These are phyloP conservation scores for Curvularia sp. DNA, from an alignment of 2,329 filamentous ascomycete species.

Conservation along the genomic window DNA sequence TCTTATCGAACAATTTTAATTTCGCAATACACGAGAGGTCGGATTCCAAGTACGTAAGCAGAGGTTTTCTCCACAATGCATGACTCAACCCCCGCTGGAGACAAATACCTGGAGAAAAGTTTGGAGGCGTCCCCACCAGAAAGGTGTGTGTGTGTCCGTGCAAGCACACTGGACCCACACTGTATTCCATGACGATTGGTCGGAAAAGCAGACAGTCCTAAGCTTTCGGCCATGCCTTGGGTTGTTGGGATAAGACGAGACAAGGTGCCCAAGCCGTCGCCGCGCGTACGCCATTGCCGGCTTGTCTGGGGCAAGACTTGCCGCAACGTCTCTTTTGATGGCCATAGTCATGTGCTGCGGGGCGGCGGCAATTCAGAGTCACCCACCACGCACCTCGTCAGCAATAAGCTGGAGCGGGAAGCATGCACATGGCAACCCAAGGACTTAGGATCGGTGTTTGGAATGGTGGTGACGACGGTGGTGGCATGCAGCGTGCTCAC, in stretches of 20 bases:
- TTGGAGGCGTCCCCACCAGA: slow-evolving; percentile 11
- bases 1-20: neutral
- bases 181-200: slow-evolving; percentile 3
- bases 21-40: neutral
- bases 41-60: slow-evolving; percentile 9
- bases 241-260: slow-evolving; percentile 16
- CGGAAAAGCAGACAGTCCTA: slow-evolving; percentile 1
- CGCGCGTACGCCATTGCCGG: slow-evolving; percentile 12
- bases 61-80: neutral
- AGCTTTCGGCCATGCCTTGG: slow-evolving; percentile 14
- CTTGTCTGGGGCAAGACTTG: slow-evolving; percentile 8
- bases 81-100: slow-evolving; percentile 8
- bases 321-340: slow-evolving; percentile 3
- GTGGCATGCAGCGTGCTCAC: slow-evolving; percentile 2
- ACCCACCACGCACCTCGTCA: neutral
- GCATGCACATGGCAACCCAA: slow-evolving; percentile 5
- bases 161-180: slow-evolving; percentile 2
- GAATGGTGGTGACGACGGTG: neutral
- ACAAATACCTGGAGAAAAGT: slow-evolving; percentile 13
- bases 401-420: neutral
- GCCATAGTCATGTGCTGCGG: neutral
- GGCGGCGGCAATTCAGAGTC: no score
- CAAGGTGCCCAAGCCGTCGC: slow-evolving; percentile 17
- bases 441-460: neutral
- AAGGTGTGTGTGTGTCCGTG: slow-evolving; percentile 1